Conservation (phyloP, 1,284 basidiomycete species). For the Ganoderma sinense region DNA sequence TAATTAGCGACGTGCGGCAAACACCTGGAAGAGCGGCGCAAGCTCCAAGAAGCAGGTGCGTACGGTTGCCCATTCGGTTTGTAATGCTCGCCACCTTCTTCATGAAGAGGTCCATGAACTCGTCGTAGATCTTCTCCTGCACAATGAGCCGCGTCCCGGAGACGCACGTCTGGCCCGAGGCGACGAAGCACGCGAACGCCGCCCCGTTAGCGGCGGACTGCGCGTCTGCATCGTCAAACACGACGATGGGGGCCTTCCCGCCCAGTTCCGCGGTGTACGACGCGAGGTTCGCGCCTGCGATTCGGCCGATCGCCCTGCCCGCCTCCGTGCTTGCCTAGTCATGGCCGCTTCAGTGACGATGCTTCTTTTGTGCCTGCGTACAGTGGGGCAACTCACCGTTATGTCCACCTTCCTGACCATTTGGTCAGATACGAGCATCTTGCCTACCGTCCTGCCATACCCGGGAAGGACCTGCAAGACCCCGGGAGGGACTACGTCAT, state of each 20-base stretch:
- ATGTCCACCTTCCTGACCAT: slow-evolving; percentile 82
- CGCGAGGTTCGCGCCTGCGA: slow-evolving; percentile 76
- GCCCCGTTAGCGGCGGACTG: slow-evolving; percentile 76
- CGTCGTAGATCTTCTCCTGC: slow-evolving; percentile 71
- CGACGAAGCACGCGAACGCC: slow-evolving; percentile 84
- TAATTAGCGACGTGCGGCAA: slow-evolving; percentile 3
- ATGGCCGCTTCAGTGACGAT: neutral
- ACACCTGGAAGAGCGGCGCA: slow-evolving; percentile 2
- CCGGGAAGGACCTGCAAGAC: slow-evolving; percentile 81
- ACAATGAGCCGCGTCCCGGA: slow-evolving; percentile 80
- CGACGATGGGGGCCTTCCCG: slow-evolving; percentile 82
- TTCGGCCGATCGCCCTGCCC: slow-evolving; percentile 72
- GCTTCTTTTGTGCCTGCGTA: neutral
- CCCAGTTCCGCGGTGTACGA: slow-evolving; percentile 83
- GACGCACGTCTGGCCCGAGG: slow-evolving; percentile 87
- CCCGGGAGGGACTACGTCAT: slow-evolving; percentile 68
- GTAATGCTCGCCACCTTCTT: slow-evolving; percentile 70
- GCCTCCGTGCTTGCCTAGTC: slow-evolving; percentile 80
- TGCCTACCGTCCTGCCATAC: slow-evolving; percentile 67
- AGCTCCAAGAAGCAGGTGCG: slow-evolving; percentile 22
- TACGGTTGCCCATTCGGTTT: slow-evolving; percentile 78
- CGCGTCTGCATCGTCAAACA: slow-evolving; percentile 81
- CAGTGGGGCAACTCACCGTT: slow-evolving; percentile 58
- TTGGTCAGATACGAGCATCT: slow-evolving; percentile 68
- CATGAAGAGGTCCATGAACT: slow-evolving; percentile 69